Evolutionary conservation across 2,329 filamentous ascomycete genomes (phyloP), one percentile per base, ranked within the genome.

Genomic region (Akanthomyces uredinophilus): DNA sequence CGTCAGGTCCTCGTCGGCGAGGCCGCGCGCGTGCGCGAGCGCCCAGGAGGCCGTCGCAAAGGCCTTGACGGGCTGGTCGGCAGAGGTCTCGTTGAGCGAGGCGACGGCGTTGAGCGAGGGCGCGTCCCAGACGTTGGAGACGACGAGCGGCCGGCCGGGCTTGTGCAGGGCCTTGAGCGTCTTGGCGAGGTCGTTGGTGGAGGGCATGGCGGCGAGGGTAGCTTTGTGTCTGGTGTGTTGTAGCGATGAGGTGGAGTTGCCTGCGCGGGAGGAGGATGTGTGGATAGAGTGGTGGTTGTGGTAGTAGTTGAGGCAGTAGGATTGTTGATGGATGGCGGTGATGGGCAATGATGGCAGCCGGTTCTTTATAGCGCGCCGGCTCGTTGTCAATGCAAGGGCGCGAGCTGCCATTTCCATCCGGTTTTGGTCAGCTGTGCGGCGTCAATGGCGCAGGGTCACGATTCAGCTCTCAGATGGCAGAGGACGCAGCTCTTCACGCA

Each of bases 101-200:
- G 77, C 71, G 53, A 85, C 70, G 1, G 77, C 67, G 16, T 71
- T 69, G 43, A 84, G 80, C 4, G 82, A 80, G 22, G 79, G 69
- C 32, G 75, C 72, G 66, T 87, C 83, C 75, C 81, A 85, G 65
- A 84, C 73, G 66, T 87, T 87, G 13, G 82, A 75, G 6, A 87
- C 72, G 47, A 86, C 64, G 41, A 87, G 63, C 14, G 84, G 84
- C 0, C 74, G 67, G 2, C 79, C 78, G 0, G 83, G 81, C 24
- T 71, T 64, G 69, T 86, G 84, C 22, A 86, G 79, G 44, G 69
- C 67, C 64, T 76, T 74, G 62, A 77, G 67, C 32, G 68, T 71
- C 55, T 66, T 72, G 63, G 72, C 81, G 64, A 65, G 64, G 14
- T 68, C 56, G 65, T 75, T 75, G 51, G 55, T 53, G 10, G 68